phyloP scores from a whole-genome alignment of 768 basidiomycete species.

The Amyloporia xantha region DNA sequence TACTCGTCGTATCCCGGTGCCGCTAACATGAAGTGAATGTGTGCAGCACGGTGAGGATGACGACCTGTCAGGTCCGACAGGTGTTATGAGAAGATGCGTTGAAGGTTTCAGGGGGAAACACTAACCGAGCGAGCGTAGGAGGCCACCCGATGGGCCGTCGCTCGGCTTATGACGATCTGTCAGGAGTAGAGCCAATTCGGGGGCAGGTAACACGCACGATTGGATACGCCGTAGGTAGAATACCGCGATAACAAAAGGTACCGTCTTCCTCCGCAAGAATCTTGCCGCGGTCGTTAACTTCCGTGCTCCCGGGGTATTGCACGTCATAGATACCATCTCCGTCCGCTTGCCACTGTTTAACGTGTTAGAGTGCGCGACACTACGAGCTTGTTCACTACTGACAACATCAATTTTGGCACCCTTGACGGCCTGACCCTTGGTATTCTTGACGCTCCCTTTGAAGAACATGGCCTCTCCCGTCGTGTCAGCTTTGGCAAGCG shows the following conservation, averaged over 20 bases:
- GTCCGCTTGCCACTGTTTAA: conserved; percentile 34
- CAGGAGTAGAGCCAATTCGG: background rate
- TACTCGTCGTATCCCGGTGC: conserved; percentile 30
- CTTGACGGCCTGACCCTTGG: conserved; percentile 26
- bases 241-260: conserved; percentile 25
- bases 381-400: conserved; percentile 2
- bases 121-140: conserved; percentile 22
- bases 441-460: conserved; percentile 28
- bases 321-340: conserved; percentile 33
- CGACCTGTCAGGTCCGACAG: conserved; percentile 12
- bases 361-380: background rate
- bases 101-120: background rate
- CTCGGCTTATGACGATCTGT: conserved; percentile 17
- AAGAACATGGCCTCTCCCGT: conserved; percentile 31
- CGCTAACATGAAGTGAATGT: conserved; percentile 27
- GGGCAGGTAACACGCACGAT: conserved; percentile 17
- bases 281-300: conserved; percentile 26
- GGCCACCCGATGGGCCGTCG: conserved; percentile 25
- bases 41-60: conserved; percentile 28
- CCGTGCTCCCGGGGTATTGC: conserved; percentile 23
- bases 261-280: conserved; percentile 26
- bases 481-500: conserved; percentile 19
- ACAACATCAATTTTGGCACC: conserved; percentile 30
- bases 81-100: background rate
- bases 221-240: conserved; percentile 28